These are phyloP conservation scores for Colletotrichum sublineola DNA, from an alignment of 2,329 filamentous ascomycete genomes.

Conservation along the genomic window DNA sequence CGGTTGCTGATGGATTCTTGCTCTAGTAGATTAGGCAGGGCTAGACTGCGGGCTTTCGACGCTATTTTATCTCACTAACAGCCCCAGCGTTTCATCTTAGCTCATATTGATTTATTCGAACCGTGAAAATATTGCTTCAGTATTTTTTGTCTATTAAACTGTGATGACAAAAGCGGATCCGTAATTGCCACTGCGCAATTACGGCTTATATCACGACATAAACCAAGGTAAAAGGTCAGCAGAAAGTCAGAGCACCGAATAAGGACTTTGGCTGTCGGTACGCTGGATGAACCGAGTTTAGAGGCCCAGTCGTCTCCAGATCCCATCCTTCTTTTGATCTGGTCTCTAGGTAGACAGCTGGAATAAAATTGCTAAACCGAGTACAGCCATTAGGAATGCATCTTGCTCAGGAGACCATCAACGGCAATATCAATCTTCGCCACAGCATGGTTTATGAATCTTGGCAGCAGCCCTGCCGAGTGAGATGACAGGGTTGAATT, in stretches of 20 bases:
- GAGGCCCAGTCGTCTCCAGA: neutral
- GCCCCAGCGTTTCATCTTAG: neutral
- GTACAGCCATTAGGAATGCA: neutral
- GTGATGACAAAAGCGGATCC: too few relatives aligned
- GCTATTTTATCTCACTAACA: conserved; percentile 15
- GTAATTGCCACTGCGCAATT: too few relatives aligned
- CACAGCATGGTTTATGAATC: neutral
- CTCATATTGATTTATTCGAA: too few relatives aligned
- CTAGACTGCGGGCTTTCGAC: conserved; percentile 6
- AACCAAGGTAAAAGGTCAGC: too few relatives aligned
- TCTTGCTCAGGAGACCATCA: neutral
- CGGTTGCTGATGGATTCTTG: neutral
- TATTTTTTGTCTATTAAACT: too few relatives aligned
- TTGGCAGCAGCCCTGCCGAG: neutral
- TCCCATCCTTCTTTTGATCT: too few relatives aligned
- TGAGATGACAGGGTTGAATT: too few relatives aligned
- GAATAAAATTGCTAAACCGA: neutral
- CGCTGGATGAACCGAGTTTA: neutral
- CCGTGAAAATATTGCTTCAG: too few relatives aligned
- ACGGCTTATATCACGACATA: too few relatives aligned
- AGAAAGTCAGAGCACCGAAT: too few relatives aligned
- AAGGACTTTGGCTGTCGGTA: too few relatives aligned
- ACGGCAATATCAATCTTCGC: neutral
- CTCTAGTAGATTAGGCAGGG: neutral
- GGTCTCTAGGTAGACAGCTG: neutral